Evolutionary conservation across 2,329 filamentous ascomycete species (phyloP), one percentile per base, ranked within the genome.

Genomic region (Emergomyces pasteurianus): DNA sequence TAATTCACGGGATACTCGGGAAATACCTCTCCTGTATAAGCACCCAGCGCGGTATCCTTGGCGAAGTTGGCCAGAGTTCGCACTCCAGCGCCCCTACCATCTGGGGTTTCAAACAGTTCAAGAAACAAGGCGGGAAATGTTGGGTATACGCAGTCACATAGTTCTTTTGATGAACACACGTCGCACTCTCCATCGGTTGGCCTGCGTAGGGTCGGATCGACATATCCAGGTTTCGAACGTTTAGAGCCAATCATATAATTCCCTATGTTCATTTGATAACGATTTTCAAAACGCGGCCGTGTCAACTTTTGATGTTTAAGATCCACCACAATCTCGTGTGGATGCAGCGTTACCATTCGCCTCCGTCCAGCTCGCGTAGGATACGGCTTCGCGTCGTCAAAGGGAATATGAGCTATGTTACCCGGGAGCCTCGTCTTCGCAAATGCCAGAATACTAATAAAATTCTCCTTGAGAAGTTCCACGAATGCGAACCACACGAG

Each of bases 71-170:
- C 38, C 8, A 75, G 66, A 9, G 67, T 59, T 14, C 72, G 70
- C 14, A 72, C 65, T 1, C 72, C 72, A 18, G 67, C 62, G 14
- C 71, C 71, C 21, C 62, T 70, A 0, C 26, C 26, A 18, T 65
- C 56, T 21, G 23, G 63, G 49, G 68, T 71, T 46, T 73, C 65
- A 36, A 65, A 56, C 1, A 74, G 63, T 56, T 75, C 72, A 18
- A 72, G 63, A 56, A 56, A 40, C 9, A 73, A 59, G 5, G 65
- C 63, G 50, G 63, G 63, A 43, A 53, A 58, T 12, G 63, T 60
- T 5, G 57, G 49, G 16, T 66, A 12, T 6, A 34, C 23, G 59
- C 70, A 73, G 1, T 61, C 31, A 56, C 71, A 73, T 14, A 26
- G 28, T 7, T 55, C 31, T 5, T 6, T 4, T 9, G 63, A 61